Evolutionary conservation across 148 eudicot genomes (phyloP).

Genomic region (Drosera capensis): DNA sequence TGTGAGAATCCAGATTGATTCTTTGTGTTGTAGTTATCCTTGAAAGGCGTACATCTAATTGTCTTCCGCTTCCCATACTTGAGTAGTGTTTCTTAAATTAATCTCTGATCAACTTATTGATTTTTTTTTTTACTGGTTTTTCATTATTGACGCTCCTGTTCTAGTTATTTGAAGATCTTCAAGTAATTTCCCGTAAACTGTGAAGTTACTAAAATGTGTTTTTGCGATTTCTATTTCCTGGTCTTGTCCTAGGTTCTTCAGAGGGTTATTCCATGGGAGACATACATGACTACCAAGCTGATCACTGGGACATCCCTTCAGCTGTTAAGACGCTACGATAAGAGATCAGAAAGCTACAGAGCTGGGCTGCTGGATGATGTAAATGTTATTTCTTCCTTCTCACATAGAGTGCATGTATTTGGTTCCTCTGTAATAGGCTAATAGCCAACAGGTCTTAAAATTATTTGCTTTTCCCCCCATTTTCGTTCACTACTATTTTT

Average conservation of each 20-base stretch:
- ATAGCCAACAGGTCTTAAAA: no score
- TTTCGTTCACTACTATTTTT: no score
- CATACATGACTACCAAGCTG: slow-evolving; percentile 87
- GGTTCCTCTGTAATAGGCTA: not conserved
- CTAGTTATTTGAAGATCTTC: no score
- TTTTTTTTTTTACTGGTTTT: no score
- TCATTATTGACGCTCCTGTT: no score
- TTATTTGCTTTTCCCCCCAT: no score
- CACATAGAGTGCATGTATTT: not conserved
- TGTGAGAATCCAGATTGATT: no score
- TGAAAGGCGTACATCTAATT: no score
- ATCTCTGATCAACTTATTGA: no score
- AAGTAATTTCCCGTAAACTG: not conserved
- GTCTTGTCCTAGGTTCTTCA: slow-evolving; percentile 41
- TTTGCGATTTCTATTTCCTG: not conserved
- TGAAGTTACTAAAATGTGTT: not conserved
- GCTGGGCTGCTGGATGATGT: slow-evolving; percentile 85
- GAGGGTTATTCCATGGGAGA: slow-evolving; percentile 99
- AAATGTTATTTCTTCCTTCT: slow-evolving; percentile 11
- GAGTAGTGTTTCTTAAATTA: no score
- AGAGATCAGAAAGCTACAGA: slow-evolving; percentile 56
- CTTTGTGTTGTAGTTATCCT: no score
- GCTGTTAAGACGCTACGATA: slow-evolving; percentile 80
- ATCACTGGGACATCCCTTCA: slow-evolving; percentile 81
- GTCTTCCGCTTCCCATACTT: no score